Conservation (phyloP, 352 stramenopile genomes). For the Globisporangium alternatum region DNA sequence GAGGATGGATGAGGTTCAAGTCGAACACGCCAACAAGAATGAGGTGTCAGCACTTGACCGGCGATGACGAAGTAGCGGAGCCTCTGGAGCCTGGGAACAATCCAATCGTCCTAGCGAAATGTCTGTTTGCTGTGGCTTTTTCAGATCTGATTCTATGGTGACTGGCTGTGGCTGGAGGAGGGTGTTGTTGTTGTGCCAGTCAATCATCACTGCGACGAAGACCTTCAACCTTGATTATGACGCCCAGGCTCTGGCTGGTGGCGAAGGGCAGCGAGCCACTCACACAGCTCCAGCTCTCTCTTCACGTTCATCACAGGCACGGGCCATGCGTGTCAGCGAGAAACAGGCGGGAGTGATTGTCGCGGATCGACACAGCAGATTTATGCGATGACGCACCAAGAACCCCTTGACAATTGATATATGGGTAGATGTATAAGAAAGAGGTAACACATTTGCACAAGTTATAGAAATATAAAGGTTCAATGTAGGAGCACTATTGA, state of each 20-base stretch:
- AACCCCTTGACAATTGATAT: background rate
- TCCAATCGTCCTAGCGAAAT: background rate
- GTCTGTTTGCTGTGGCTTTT: background rate
- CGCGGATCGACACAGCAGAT: background rate
- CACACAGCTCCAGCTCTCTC: conserved; percentile 2
- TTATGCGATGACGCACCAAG: background rate
- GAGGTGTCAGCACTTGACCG: background rate
- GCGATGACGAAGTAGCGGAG: background rate
- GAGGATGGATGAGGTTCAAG: background rate
- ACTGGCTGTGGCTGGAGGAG: background rate
- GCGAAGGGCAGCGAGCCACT: background rate
- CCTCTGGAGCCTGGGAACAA: background rate
- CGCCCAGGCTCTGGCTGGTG: conserved; percentile 7
- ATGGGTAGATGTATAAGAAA: too few species aligned
- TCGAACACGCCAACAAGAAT: background rate
- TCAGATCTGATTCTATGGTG: background rate
- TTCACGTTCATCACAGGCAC: conserved; percentile 6
- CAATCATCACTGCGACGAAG: background rate
- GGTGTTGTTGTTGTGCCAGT: background rate
- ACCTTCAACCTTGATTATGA: conserved; percentile 19
- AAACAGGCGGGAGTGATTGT: conserved; percentile 8
- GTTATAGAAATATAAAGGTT: background rate
- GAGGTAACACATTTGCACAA: background rate
- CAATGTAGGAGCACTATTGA: background rate
- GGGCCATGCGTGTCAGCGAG: conserved; percentile 7